Evolutionary conservation across 495 filamentous ascomycete genomes (phyloP).

Genomic region (Clohesyomyces aquaticus): DNA sequence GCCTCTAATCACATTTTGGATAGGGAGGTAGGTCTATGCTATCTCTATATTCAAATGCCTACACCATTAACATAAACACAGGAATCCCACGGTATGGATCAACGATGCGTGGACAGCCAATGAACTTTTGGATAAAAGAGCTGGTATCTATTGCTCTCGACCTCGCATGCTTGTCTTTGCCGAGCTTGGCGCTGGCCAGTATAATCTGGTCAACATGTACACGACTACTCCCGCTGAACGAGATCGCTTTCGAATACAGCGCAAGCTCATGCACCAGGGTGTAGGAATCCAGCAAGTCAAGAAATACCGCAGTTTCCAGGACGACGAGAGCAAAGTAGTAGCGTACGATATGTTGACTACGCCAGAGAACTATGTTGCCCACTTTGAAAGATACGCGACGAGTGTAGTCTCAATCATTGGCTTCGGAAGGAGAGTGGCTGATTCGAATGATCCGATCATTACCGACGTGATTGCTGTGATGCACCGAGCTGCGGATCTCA

Average conservation of each 20-base stretch:
- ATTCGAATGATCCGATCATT: slow-evolving; percentile 54
- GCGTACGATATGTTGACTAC: slow-evolving; percentile 47
- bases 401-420: slow-evolving; percentile 54
- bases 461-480: slow-evolving; percentile 53
- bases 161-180: slow-evolving; percentile 56
- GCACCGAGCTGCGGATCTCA: slow-evolving; percentile 47
- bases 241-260: slow-evolving; percentile 62
- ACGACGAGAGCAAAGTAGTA: slow-evolving; percentile 56
- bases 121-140: slow-evolving; percentile 58
- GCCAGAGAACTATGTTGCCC: slow-evolving; percentile 50
- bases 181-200: slow-evolving; percentile 63
- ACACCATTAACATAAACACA: slow-evolving; percentile 47
- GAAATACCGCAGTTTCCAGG: slow-evolving; percentile 62
- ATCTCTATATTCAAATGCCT: slow-evolving; percentile 60
- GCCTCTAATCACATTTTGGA: slow-evolving; percentile 64
- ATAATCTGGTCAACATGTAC: slow-evolving; percentile 50
- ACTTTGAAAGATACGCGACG: slow-evolving; percentile 52
- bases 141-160: slow-evolving; percentile 58
- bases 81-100: slow-evolving; percentile 65
- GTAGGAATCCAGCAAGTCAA: slow-evolving; percentile 60
- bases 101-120: slow-evolving; percentile 66
- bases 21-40: slow-evolving; percentile 62
- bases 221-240: slow-evolving; percentile 49
- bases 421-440: slow-evolving; percentile 48
- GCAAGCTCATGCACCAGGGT: slow-evolving; percentile 61